Percentiles rank a stretch among this genome's conserved stretches.
These are phyloP conservation scores for Moricandia arvensis DNA, from an alignment of 345 rosid species.

Conservation along the genomic window DNA sequence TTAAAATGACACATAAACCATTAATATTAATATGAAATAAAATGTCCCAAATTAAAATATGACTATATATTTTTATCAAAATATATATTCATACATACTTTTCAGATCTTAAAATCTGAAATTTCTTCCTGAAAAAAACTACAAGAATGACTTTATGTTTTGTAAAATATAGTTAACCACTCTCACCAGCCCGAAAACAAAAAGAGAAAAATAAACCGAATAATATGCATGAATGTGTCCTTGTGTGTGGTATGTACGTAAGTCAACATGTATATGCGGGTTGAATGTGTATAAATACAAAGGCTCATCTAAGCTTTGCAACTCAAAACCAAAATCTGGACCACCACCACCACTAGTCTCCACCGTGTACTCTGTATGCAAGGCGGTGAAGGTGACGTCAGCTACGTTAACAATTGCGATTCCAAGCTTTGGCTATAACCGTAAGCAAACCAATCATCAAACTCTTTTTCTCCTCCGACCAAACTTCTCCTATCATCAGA, in stretches of 20 bases:
- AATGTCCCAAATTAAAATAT: too few relatives aligned
- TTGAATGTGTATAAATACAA: conserved; percentile 15
- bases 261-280: neutral
- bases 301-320: neutral
- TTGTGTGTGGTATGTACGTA: neutral
- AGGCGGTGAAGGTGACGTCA: conserved; percentile 57
- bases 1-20: neutral
- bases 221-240: neutral
- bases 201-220: neutral
- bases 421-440: conserved; percentile 51
- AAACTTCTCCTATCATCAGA: conserved; percentile 36
- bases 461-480: conserved; percentile 36
- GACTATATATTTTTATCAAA: too few relatives aligned
- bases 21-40: too few relatives aligned
- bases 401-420: conserved; percentile 56
- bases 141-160: neutral
- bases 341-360: conserved; percentile 28
- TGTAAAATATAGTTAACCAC: neutral
- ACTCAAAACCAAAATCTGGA: neutral
- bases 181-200: neutral
- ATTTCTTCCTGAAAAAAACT: too few relatives aligned
- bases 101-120: too few relatives aligned
- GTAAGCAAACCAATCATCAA: conserved; percentile 49
- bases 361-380: conserved; percentile 51
- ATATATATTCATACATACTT: too few relatives aligned